Percentiles rank a stretch among this genome's conserved stretches.
Conservation (phyloP, 2,329 filamentous ascomycete genomes). For the Penicillium corylophilum region DNA sequence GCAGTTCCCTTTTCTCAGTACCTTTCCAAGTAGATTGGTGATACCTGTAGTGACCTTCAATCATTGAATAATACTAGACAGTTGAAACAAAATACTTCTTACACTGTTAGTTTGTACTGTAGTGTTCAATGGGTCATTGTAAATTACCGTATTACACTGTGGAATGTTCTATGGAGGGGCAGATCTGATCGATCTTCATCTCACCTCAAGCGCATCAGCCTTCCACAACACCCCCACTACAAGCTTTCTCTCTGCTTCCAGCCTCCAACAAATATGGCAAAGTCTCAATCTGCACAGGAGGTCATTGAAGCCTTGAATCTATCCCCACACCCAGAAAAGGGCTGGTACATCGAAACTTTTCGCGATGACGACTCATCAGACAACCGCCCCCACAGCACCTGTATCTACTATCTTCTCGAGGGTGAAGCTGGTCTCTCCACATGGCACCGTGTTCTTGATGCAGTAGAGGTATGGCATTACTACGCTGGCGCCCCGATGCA, state of each 20-base stretch:
- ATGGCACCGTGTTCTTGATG: conserved; percentile 53
- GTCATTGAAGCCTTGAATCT: conserved; percentile 48
- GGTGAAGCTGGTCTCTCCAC: conserved; percentile 44
- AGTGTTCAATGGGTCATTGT: too few species aligned
- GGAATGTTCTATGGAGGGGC: too few species aligned
- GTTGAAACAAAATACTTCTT: too few species aligned
- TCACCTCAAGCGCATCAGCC: too few species aligned
- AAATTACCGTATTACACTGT: too few species aligned
- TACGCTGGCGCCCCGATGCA: conserved; percentile 54
- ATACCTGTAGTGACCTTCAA: too few species aligned
- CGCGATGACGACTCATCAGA: conserved; percentile 36
- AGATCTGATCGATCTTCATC: too few species aligned
- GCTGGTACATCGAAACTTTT: conserved; percentile 51
- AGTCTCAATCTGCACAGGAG: conserved; percentile 27
- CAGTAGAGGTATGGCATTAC: conserved; percentile 55
- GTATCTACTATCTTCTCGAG: conserved; percentile 56
- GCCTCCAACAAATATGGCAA: too few species aligned
- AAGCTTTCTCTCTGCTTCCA: too few species aligned
- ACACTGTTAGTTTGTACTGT: too few species aligned
- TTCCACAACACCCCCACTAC: too few species aligned
- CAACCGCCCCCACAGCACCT: conserved; percentile 48
- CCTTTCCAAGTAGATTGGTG: not conserved
- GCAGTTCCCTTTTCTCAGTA: conserved; percentile 14
- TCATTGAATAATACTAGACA: too few species aligned
- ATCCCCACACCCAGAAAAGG: conserved; percentile 49